Percentiles rank a stretch among this genome's conserved stretches.
These are phyloP conservation scores for Komagataella ulmi DNA, from an alignment of 805 yeast species.

Conservation along the genomic window DNA sequence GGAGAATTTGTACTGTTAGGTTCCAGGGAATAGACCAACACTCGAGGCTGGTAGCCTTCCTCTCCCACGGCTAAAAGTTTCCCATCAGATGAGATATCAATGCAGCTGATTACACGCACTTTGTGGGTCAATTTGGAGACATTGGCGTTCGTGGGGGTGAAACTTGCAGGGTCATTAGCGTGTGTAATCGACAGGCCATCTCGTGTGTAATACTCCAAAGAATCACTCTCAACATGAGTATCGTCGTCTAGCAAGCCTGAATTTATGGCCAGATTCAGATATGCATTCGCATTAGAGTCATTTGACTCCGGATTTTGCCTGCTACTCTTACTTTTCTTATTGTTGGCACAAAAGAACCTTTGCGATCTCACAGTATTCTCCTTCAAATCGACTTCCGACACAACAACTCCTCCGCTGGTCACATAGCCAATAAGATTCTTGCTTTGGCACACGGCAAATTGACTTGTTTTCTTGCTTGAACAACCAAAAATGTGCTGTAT, in stretches of 20 bases:
- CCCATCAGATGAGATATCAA: slow-evolving; percentile 45
- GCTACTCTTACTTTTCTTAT: slow-evolving; percentile 2
- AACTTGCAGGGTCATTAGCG: not conserved
- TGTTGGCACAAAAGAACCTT: slow-evolving; percentile 39
- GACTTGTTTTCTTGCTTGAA: slow-evolving; percentile 27
- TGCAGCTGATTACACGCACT: slow-evolving; percentile 39
- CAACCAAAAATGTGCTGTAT: slow-evolving; percentile 27
- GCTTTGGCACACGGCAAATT: slow-evolving; percentile 20
- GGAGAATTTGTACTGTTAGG: slow-evolving; percentile 34
- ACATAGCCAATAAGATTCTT: slow-evolving; percentile 33
- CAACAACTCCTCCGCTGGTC: slow-evolving; percentile 51
- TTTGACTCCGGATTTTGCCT: not conserved
- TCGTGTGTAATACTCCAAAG: not conserved
- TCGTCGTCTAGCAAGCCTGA: slow-evolving; percentile 2
- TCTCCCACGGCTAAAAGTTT: slow-evolving; percentile 57
- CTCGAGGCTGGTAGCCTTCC: slow-evolving; percentile 54
- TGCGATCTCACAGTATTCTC: slow-evolving; percentile 17
- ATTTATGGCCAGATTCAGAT: slow-evolving; percentile 14
- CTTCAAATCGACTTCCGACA: slow-evolving; percentile 17
- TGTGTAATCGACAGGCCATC: not conserved
- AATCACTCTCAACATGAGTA: slow-evolving; percentile 4
- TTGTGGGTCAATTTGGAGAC: slow-evolving; percentile 15
- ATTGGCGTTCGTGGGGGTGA: not conserved
- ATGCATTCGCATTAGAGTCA: slow-evolving; percentile 14
- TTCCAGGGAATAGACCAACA: slow-evolving; percentile 45